These are phyloP conservation scores for Furcasterigmium furcatum DNA, from an alignment of 2,329 filamentous ascomycete genomes.

Conservation along the genomic window DNA sequence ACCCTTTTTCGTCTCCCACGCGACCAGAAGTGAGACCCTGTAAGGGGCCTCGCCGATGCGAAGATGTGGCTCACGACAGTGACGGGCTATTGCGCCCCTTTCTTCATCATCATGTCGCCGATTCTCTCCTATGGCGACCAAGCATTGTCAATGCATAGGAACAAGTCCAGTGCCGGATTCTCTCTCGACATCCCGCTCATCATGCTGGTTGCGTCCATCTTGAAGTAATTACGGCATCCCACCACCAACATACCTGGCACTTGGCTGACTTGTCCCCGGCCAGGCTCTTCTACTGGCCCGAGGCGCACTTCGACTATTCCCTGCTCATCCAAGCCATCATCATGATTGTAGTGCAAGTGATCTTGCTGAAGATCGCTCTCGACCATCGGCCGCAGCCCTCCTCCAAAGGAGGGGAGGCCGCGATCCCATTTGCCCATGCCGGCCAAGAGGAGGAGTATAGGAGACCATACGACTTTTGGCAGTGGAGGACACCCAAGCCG, in stretches of 20 bases:
- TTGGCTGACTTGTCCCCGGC: constrained; percentile 5
- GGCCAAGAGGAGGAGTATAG: constrained; percentile 37
- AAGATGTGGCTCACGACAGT: constrained; percentile 39
- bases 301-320: constrained; percentile 60
- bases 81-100: constrained; percentile 55
- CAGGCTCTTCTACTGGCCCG: constrained; percentile 69
- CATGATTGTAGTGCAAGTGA: constrained; percentile 61
- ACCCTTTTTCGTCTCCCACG: neutral
- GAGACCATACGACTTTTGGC: constrained; percentile 78
- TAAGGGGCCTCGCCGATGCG: too few relatives aligned
- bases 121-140: constrained; percentile 65
- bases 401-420: constrained; percentile 57
- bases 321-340: constrained; percentile 62
- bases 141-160: constrained; percentile 61
- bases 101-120: constrained; percentile 62
- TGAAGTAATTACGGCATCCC: constrained; percentile 49
- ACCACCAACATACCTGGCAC: neutral
- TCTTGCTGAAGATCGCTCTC: constrained; percentile 65
- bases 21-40: too few relatives aligned
- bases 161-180: constrained; percentile 63
- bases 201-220: constrained; percentile 66
- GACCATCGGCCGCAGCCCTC: constrained; percentile 61
- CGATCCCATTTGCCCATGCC: constrained; percentile 58
- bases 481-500: constrained; percentile 71
- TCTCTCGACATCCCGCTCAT: constrained; percentile 70